Conservation (phyloP, 768 basidiomycete species). For the Phylloporus rhodoxanthus region DNA sequence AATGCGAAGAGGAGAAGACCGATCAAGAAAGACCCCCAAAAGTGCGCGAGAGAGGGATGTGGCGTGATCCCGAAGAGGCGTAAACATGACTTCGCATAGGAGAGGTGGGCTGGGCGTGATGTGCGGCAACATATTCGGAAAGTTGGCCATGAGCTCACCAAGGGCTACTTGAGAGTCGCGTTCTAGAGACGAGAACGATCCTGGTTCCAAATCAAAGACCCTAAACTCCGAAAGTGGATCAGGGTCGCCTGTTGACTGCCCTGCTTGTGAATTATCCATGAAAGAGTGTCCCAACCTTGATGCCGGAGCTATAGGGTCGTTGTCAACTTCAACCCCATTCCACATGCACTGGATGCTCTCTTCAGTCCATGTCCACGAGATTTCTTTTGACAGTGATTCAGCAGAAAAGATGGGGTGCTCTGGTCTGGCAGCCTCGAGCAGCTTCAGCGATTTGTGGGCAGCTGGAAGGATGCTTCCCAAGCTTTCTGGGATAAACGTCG, state of each 20-base stretch:
- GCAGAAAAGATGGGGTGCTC: conserved; percentile 55
- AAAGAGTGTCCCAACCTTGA: background rate
- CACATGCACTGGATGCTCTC: conserved; percentile 10
- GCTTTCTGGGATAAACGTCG: conserved; percentile 54
- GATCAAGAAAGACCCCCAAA: conserved; percentile 59
- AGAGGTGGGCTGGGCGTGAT: conserved; percentile 60
- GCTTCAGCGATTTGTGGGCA: conserved; percentile 62
- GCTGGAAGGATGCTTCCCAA: conserved; percentile 51
- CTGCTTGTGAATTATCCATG: background rate
- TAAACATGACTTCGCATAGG: conserved; percentile 57
- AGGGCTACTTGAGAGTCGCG: conserved; percentile 27
- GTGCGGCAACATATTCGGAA: conserved; percentile 55
- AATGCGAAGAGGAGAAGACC: conserved; percentile 60
- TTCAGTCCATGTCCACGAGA: conserved; percentile 43
- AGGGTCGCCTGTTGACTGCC: conserved; percentile 11
- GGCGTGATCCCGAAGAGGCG: conserved; percentile 57
- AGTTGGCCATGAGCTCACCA: conserved; percentile 45
- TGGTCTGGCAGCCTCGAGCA: conserved; percentile 60
- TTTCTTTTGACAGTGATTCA: conserved; percentile 29
- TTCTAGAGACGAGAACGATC: conserved; percentile 29
- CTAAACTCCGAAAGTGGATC: conserved; percentile 43
- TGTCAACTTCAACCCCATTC: background rate
- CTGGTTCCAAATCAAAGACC: conserved; percentile 66
- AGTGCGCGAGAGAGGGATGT: conserved; percentile 60
- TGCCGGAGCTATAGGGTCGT: background rate